Percentiles rank a stretch among this genome's conserved stretches.
These are phyloP conservation scores for Oldenlandia corymbosa DNA, from an alignment of 257 asterid genomes.

Conservation along the genomic window DNA sequence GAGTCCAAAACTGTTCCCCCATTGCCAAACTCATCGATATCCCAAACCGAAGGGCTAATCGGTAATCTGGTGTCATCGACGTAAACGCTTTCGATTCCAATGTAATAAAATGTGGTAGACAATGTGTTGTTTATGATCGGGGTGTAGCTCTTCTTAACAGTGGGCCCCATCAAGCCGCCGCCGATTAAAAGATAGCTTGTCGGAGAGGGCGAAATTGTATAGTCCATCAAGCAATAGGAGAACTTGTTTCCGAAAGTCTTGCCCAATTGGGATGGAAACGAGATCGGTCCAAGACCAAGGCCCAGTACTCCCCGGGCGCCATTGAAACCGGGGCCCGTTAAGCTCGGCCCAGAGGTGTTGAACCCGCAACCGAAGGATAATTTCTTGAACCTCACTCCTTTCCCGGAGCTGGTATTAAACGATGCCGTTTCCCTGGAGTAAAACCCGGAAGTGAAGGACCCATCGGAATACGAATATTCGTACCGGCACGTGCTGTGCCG, in stretches of 20 bases:
- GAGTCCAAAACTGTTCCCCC: slow-evolving; percentile 84
- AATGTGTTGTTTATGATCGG: slow-evolving; percentile 49
- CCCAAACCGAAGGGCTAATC: slow-evolving; percentile 67
- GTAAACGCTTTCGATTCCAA: slow-evolving; percentile 39
- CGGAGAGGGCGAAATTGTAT: slow-evolving; percentile 65
- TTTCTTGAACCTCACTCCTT: slow-evolving; percentile 24
- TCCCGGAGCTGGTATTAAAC: slow-evolving; percentile 49
- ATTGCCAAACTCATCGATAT: slow-evolving; percentile 51
- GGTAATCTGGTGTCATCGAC: slow-evolving; percentile 44
- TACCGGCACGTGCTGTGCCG: slow-evolving; percentile 75
- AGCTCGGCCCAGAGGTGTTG: slow-evolving; percentile 55
- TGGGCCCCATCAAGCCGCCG: slow-evolving; percentile 23
- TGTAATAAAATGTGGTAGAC: slow-evolving; percentile 61
- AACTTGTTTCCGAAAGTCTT: slow-evolving; percentile 55
- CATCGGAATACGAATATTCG: slow-evolving; percentile 64
- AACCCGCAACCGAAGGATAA: slow-evolving; percentile 69
- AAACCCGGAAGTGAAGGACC: slow-evolving; percentile 61
- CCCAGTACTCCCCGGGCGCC: slow-evolving; percentile 81
- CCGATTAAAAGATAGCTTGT: slow-evolving; percentile 69
- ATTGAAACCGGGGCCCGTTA: slow-evolving; percentile 54
- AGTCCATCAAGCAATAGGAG: slow-evolving; percentile 73
- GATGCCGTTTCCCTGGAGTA: slow-evolving; percentile 64
- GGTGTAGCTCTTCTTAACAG: slow-evolving; percentile 39
- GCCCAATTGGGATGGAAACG: slow-evolving; percentile 63
- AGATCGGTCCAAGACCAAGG: slow-evolving; percentile 76